Percentiles rank a stretch among this genome's conserved stretches.
Conservation (phyloP, 73 alveolate species). For the Diophrys appendiculata region DNA sequence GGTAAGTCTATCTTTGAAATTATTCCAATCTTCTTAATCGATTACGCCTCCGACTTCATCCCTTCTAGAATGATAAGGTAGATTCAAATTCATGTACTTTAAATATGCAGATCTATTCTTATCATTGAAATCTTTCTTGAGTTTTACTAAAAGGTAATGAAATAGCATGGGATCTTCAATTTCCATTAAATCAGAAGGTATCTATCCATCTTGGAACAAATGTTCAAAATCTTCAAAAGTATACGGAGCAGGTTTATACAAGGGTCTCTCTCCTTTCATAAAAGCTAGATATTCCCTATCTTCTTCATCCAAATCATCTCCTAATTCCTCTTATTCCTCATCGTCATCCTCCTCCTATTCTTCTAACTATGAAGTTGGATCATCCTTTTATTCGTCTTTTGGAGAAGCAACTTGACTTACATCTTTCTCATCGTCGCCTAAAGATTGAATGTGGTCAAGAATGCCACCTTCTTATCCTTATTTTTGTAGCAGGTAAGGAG, state of each 20-base stretch:
- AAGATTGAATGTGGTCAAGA: too few species aligned
- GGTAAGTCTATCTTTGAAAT: slow-evolving; percentile 52
- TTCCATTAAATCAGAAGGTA: slow-evolving; percentile 47
- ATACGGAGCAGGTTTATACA: slow-evolving; percentile 43
- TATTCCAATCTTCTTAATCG: slow-evolving; percentile 56
- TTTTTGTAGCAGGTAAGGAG: slow-evolving; percentile 22
- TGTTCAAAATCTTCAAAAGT: slow-evolving; percentile 57
- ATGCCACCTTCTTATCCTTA: slow-evolving; percentile 18
- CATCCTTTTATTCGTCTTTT: background rate
- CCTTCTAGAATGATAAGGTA: slow-evolving; percentile 71
- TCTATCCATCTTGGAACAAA: slow-evolving; percentile 48
- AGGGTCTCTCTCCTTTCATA: background rate
- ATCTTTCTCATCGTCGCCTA: too few species aligned
- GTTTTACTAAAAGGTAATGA: slow-evolving; percentile 58
- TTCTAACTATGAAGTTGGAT: background rate
- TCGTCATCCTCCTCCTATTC: slow-evolving; percentile 11
- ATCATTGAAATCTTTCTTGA: slow-evolving; percentile 71
- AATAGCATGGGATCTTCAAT: slow-evolving; percentile 68
- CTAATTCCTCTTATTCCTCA: background rate
- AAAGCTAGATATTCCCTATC: background rate
- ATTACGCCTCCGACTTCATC: slow-evolving; percentile 77
- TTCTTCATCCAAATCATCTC: background rate
- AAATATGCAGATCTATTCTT: slow-evolving; percentile 51
- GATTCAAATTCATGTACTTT: slow-evolving; percentile 62
- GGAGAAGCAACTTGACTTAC: too few species aligned